phyloP scores from a whole-genome alignment of 306 rosid genomes.

The Dryas alaskensis region DNA sequence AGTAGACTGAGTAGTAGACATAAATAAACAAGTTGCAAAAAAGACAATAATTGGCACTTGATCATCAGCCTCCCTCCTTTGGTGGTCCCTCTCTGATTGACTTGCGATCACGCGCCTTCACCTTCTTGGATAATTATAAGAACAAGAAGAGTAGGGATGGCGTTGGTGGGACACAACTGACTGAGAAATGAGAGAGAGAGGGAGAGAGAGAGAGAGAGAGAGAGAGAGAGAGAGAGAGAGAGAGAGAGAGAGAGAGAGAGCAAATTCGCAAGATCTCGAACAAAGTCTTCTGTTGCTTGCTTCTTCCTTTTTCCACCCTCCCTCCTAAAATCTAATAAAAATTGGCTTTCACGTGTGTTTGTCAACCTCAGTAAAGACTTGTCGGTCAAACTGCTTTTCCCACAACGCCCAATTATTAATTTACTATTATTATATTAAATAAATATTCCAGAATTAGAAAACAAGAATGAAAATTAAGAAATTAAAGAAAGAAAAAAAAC shows the following conservation, averaged over 20 bases:
- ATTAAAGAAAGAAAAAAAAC: not conserved
- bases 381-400: slow-evolving; percentile 64
- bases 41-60: no score
- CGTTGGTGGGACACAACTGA: no score
- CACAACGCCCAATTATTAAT: slow-evolving; percentile 18
- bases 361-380: slow-evolving; percentile 51
- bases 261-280: not conserved
- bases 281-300: not conserved
- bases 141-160: no score
- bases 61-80: no score
- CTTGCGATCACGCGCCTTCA: no score
- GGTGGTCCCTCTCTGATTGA: no score
- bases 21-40: no score
- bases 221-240: no score
- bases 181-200: no score
- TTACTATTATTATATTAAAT: not conserved
- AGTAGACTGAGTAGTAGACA: no score
- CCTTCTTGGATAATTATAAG: no score
- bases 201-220: not conserved
- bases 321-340: slow-evolving; percentile 8
- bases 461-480: not conserved
- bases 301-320: not conserved
- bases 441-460: not conserved
- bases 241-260: not conserved
- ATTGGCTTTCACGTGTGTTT: slow-evolving; percentile 59